Conservation (phyloP, 306 rosid species). For the Pyrus bretschneideri region DNA sequence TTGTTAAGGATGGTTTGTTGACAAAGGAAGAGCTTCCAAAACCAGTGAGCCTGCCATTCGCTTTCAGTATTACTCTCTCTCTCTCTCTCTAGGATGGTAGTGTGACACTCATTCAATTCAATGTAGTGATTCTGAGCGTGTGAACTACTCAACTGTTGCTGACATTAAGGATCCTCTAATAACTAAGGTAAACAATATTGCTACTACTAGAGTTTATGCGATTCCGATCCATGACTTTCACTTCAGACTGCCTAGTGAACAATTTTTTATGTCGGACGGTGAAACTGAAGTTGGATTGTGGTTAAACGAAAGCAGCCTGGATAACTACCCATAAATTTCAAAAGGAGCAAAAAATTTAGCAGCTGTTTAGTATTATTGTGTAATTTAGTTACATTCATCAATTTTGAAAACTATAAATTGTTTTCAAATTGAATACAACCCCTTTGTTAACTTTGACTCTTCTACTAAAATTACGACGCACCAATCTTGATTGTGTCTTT, state of each 20-base stretch:
- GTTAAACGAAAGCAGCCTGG: background rate
- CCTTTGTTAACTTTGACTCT: background rate
- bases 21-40: constrained; percentile 71
- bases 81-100: constrained; percentile 10
- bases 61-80: background rate
- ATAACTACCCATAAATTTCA: background rate
- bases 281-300: background rate
- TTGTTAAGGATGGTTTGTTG: constrained; percentile 85
- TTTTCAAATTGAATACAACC: no score
- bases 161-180: constrained; percentile 75
- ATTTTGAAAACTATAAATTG: no score
- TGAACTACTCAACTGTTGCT: constrained; percentile 62
- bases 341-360: no score
- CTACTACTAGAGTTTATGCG: background rate
- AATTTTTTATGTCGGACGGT: background rate
- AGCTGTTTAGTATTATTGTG: no score
- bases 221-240: background rate
- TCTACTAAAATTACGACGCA: background rate
- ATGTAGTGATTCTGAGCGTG: constrained; percentile 68
- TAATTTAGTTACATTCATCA: no score
- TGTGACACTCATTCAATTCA: constrained; percentile 1
- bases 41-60: constrained; percentile 37
- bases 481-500: background rate
- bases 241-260: background rate
- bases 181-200: constrained; percentile 38